phyloP scores from a whole-genome alignment of 257 asterid genomes.

The Knoxia roxburghii region DNA sequence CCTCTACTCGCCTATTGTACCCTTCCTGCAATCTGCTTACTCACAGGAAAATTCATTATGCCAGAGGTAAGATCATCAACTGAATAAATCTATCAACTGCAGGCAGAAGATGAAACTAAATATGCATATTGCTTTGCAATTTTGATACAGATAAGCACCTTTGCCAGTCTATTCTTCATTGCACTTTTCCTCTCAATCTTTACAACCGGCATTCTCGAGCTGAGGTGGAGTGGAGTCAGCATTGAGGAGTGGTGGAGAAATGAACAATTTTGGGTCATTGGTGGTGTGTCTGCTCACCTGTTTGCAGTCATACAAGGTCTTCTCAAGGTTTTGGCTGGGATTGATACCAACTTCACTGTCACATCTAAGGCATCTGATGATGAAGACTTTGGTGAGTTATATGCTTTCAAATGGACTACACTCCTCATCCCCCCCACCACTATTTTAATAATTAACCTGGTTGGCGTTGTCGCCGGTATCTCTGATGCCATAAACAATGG shows the following conservation, averaged over 20 bases:
- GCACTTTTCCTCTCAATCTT: slow-evolving; percentile 84
- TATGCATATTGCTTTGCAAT: not conserved
- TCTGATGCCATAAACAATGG: slow-evolving; percentile 90
- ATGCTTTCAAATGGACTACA: slow-evolving; percentile 91
- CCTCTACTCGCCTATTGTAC: slow-evolving; percentile 92
- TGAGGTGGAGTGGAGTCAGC: slow-evolving; percentile 93
- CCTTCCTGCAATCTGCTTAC: slow-evolving; percentile 85
- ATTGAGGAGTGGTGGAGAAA: slow-evolving; percentile 99
- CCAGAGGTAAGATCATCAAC: slow-evolving; percentile 58
- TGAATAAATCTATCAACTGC: not conserved
- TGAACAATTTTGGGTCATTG: slow-evolving; percentile 97
- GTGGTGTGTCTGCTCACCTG: slow-evolving; percentile 86
- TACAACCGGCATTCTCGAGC: slow-evolving; percentile 78
- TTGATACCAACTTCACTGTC: slow-evolving; percentile 86
- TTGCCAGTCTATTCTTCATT: slow-evolving; percentile 88
- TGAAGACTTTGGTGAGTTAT: slow-evolving; percentile 79
- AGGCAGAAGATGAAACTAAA: not conserved
- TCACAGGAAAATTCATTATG: slow-evolving; percentile 88
- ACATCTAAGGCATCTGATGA: slow-evolving; percentile 78
- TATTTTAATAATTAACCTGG: slow-evolving; percentile 65
- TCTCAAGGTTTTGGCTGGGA: slow-evolving; percentile 74
- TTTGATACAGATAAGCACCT: slow-evolving; percentile 67
- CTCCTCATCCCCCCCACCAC: slow-evolving; percentile 92
- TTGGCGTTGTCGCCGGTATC: slow-evolving; percentile 89
- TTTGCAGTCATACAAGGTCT: slow-evolving; percentile 85